These are phyloP conservation scores for Peronospora destructor DNA, from an alignment of 352 stramenopile genomes.

Conservation along the genomic window DNA sequence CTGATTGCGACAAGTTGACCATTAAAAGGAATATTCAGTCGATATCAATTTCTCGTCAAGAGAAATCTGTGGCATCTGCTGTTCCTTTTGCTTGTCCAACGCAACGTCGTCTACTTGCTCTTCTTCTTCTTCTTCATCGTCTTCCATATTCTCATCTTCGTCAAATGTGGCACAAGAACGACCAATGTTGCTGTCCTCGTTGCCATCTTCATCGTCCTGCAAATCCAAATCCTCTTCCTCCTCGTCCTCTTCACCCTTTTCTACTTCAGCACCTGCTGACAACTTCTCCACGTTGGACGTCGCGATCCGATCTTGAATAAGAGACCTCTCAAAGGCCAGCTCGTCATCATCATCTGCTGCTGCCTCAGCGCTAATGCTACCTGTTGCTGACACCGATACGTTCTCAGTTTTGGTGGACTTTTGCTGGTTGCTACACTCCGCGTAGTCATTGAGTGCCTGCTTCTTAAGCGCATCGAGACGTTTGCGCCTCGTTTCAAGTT, in stretches of 20 bases:
- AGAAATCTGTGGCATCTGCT: background rate
- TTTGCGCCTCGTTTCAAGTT: conserved; percentile 57
- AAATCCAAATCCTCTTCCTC: conserved; percentile 33
- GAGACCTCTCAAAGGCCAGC: conserved; percentile 34
- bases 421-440: conserved; percentile 26
- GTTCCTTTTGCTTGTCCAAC: conserved; percentile 4
- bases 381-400: conserved; percentile 3
- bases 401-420: conserved; percentile 14
- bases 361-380: conserved; percentile 10
- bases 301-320: conserved; percentile 23
- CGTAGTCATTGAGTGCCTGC: conserved; percentile 53
- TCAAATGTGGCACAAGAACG: conserved; percentile 16
- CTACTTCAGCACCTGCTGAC: conserved; percentile 6
- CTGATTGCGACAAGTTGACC: background rate
- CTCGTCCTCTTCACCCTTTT: conserved; percentile 31
- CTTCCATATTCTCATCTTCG: conserved; percentile 24
- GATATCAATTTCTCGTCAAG: background rate
- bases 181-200: conserved; percentile 17
- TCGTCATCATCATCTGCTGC: conserved; percentile 29
- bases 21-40: conserved; percentile 6
- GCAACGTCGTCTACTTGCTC: conserved; percentile 3
- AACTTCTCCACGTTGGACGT: conserved; percentile 14
- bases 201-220: conserved; percentile 28
- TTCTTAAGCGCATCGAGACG: conserved; percentile 71
- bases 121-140: conserved; percentile 21